Conservation (phyloP, 1,284 basidiomycete genomes). For the Ceratobasidium sp. region DNA sequence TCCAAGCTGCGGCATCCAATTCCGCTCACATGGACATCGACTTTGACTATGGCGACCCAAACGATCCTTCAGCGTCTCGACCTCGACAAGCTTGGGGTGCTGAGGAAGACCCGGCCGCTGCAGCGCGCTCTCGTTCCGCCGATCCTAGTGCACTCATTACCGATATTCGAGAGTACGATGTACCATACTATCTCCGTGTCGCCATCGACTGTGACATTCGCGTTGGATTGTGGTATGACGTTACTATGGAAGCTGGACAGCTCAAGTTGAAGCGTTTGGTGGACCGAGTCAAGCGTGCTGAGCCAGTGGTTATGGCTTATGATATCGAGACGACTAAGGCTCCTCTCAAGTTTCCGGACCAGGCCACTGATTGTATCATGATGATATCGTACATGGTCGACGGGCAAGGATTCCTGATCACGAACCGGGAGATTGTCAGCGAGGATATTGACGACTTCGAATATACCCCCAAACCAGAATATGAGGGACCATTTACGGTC, state of each 20-base stretch:
- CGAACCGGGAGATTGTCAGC: slow-evolving; percentile 96
- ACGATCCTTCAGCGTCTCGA: slow-evolving; percentile 15
- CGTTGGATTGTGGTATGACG: slow-evolving; percentile 96
- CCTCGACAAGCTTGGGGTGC: slow-evolving; percentile 65
- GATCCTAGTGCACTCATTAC: slow-evolving; percentile 93
- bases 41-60: slow-evolving; percentile 59
- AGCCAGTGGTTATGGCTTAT: slow-evolving; percentile 98
- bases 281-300: slow-evolving; percentile 96
- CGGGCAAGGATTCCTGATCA: slow-evolving; percentile 97
- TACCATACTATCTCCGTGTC: slow-evolving; percentile 97
- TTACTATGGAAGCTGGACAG: slow-evolving; percentile 85
- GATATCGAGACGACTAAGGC: slow-evolving; percentile 99
- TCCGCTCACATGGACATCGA: slow-evolving; percentile 78
- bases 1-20: slow-evolving; percentile 75
- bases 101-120: slow-evolving; percentile 59
- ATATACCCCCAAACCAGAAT: slow-evolving; percentile 98
- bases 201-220: slow-evolving; percentile 99
- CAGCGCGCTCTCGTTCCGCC: slow-evolving; percentile 65
- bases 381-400: slow-evolving; percentile 99
- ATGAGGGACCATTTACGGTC: slow-evolving; percentile 96
- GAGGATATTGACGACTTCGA: slow-evolving; percentile 99
- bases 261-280: slow-evolving; percentile 80
- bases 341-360: slow-evolving; percentile 98
- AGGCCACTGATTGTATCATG: slow-evolving; percentile 97
- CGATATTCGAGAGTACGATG: slow-evolving; percentile 96